Evolutionary conservation across 257 asterid genomes (phyloP), one percentile per base, ranked within the genome.

Genomic region (Fraxinus cuspidata): DNA sequence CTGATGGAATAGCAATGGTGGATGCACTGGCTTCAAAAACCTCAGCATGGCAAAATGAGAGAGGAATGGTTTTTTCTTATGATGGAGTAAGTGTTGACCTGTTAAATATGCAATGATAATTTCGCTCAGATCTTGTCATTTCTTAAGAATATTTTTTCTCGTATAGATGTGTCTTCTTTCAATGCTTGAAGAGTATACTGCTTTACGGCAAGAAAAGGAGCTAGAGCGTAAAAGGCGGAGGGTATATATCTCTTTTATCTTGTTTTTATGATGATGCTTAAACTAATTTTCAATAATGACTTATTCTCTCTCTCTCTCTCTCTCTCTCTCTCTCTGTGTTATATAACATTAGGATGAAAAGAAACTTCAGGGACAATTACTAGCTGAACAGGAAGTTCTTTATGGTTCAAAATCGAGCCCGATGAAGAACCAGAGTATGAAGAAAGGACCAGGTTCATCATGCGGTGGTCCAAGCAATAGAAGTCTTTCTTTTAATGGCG

Each of bases 31-130:
- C 91, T 83, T 83, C 96, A 74, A 96, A 92, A 86, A 85, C 90
- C 64, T 65, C 83, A 51, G 84, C 94, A 53, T 96, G 99, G 99
- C 98, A 96, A 85, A 87, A 88, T 25, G 98, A 96, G 84, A 89
- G 92, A 49, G 97, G 97, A 28, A 70, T 76, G 66, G 85, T 86
- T 63, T 96, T 96, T 88, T 87, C 88, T 74, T 96, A 96, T 73
- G 97, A 96, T 77, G 99, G 98, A 0, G 99, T 96, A 89, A 73
- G 98, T 78, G 42, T 40, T 75, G 67, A 66, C n/a, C 32, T 64
- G 49, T 78, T 12, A 58, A 42, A 37, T 27, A 15, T 69, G 18
- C 37, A 60, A 51, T 31, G 23, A 16, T 68, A 72, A 60, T 32
- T 60, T 21, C 18, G 3, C 10, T 51, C 21, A 68, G 51, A 38